Evolutionary conservation across 148 eudicot genomes (phyloP).

Genomic region (Cornus controversa): DNA sequence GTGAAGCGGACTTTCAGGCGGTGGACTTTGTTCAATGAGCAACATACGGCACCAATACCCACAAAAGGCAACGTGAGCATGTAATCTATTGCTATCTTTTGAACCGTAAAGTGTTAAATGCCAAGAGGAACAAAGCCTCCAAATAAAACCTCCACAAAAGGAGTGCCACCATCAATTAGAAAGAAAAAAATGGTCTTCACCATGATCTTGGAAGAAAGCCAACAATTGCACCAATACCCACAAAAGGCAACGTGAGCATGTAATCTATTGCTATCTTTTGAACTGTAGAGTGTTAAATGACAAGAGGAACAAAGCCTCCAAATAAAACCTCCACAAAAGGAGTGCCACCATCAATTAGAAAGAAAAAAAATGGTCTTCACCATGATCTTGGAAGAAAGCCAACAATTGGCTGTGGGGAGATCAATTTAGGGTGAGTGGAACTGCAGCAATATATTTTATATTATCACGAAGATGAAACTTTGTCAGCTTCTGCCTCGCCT

Average conservation of each 20-base stretch:
- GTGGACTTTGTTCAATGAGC: background rate
- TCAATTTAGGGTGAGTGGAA: background rate
- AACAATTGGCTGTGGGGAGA: background rate
- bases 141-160: background rate
- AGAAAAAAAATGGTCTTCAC: too few species aligned
- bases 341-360: background rate
- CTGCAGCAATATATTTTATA: background rate
- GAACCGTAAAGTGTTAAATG: background rate
- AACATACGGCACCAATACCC: background rate
- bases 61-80: background rate
- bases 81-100: too few species aligned
- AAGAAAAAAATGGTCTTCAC: too few species aligned
- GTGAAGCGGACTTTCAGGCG: background rate
- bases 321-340: background rate
- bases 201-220: background rate
- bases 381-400: background rate
- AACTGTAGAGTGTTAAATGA: background rate
- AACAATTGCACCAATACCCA: background rate
- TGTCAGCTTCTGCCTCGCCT: background rate
- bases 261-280: too few species aligned
- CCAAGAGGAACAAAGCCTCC: background rate
- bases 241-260: background rate
- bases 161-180: background rate
- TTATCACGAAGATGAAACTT: background rate
- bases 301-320: background rate